A percentile compares a stretch with the other conserved stretches of the same genome.
phyloP scores from a whole-genome alignment of 129 eudicot species.

The Centella asiatica region DNA sequence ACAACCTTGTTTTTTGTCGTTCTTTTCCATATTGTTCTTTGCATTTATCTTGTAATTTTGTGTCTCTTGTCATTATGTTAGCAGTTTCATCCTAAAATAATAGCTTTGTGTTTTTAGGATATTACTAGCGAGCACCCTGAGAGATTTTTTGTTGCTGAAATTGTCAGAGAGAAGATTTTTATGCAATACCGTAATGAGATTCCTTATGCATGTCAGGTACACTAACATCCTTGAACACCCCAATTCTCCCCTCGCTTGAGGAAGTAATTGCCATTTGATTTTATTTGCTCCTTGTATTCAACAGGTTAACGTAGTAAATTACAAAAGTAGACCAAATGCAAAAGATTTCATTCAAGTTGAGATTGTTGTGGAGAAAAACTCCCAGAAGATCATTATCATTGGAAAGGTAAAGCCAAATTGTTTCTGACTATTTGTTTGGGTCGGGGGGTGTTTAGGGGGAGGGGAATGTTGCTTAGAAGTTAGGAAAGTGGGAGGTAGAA shows the following conservation, averaged over 20 bases:
- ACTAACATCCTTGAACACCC: slow-evolving; percentile 6
- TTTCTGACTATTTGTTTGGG: neutral
- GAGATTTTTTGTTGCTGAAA: slow-evolving; percentile 90
- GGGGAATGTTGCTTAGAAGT: too few species aligned
- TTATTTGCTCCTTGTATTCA: slow-evolving; percentile 4
- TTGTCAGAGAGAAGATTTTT: slow-evolving; percentile 90
- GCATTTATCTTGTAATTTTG: too few species aligned
- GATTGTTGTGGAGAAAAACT: slow-evolving; percentile 83
- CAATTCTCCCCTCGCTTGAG: neutral
- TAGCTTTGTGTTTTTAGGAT: slow-evolving; percentile 42
- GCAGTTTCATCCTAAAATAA: too few species aligned
- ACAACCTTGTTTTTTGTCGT: too few species aligned
- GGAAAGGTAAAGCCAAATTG: slow-evolving; percentile 53
- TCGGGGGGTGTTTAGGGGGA: too few species aligned
- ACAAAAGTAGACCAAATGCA: slow-evolving; percentile 83
- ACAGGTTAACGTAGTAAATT: slow-evolving; percentile 88
- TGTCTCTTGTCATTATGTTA: too few species aligned
- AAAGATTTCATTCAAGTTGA: slow-evolving; percentile 98
- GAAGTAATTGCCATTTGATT: neutral
- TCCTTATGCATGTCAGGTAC: slow-evolving; percentile 98
- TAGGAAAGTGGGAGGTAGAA: neutral
- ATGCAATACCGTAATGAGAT: slow-evolving; percentile 97
- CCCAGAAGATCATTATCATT: slow-evolving; percentile 93
- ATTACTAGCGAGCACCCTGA: slow-evolving; percentile 97
- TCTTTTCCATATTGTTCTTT: too few species aligned